Percentiles rank a stretch among this genome's conserved stretches.
phyloP scores from a whole-genome alignment of 345 rosid genomes.

The Boechera divaricarpa region DNA sequence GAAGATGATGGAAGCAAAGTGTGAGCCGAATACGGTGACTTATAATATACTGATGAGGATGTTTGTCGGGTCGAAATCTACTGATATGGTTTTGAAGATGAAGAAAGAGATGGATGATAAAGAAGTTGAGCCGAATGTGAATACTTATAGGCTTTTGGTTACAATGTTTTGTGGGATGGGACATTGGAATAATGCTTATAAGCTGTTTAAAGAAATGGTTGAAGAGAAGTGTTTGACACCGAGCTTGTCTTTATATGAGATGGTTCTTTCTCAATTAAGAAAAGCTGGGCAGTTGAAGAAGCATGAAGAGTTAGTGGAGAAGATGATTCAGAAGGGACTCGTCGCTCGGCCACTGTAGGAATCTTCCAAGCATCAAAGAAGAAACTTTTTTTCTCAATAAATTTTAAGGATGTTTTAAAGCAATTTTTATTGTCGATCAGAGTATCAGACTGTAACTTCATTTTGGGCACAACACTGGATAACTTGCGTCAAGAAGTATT shows the following conservation, averaged over 20 bases:
- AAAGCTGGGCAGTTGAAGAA: slow-evolving; percentile 83
- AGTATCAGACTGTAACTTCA: slow-evolving; percentile 12
- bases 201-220: slow-evolving; percentile 78
- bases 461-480: slow-evolving; percentile 9
- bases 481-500: slow-evolving; percentile 5
- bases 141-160: slow-evolving; percentile 78
- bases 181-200: slow-evolving; percentile 96
- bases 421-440: background rate
- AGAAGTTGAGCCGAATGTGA: slow-evolving; percentile 83
- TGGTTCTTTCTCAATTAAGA: slow-evolving; percentile 78
- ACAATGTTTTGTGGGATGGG: slow-evolving; percentile 92
- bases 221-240: slow-evolving; percentile 85
- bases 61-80: slow-evolving; percentile 72
- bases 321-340: slow-evolving; percentile 61
- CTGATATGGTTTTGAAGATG: slow-evolving; percentile 90
- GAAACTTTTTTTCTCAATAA: background rate
- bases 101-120: slow-evolving; percentile 92
- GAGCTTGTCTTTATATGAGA: slow-evolving; percentile 62
- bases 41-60: slow-evolving; percentile 80
- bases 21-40: slow-evolving; percentile 69
- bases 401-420: background rate
- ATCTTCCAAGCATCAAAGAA: slow-evolving; percentile 18
- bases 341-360: slow-evolving; percentile 46
- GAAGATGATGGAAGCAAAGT: slow-evolving; percentile 74
- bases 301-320: slow-evolving; percentile 93